Evolutionary conservation across 306 rosid species (phyloP), one percentile per base, ranked within the genome.

Genomic region (Prinsepia uniflora): DNA sequence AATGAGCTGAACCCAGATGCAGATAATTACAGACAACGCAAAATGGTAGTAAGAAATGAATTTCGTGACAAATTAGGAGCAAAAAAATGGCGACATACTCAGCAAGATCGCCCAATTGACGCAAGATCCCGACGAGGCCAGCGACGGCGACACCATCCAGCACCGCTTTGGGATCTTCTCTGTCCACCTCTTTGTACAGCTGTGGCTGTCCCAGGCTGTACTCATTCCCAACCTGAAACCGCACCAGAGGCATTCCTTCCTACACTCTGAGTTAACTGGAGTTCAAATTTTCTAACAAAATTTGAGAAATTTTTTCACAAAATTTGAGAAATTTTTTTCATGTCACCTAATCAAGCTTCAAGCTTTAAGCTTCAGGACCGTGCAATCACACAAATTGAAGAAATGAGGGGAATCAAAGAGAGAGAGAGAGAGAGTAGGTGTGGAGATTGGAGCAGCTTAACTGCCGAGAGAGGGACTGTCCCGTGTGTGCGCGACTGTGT

Each of bases 81-180:
- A 5, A 84, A 61, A 2, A 5, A 20, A 7, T 49, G 46, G 60
- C 22, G 15, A 72, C 95, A 54, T 90, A 94, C 99, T 94, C 97
- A 59, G 96, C 96, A 78, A 94, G 99, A 86, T 94, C 99, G 66
- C 99, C 99, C 49, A 94, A 88, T 54, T 94, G 99, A 66, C 96
- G 83, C 86, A 91, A 84, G 96, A 91, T 89, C 95, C 99, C 99
- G 49, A 94, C 96, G 57, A 94, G 96, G 72, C 97, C 99, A 78
- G 95, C 87, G 39, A 94, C 99, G 71, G 96, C 91, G 4, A 87
- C 89, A 24, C 90, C 95, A 55, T 94, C 96, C 11, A 94, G 81
- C 45, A 94, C 92, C 5, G 97, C 96, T 72, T 94, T 94, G 76
- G 99, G 96, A 85, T 94, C 96, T 71, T 94, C 98, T 70, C 78